Base-by-base conservation (phyloP, 371 early-diverging fungal genomes). In the Caulochytrium protostelioides region DNA sequence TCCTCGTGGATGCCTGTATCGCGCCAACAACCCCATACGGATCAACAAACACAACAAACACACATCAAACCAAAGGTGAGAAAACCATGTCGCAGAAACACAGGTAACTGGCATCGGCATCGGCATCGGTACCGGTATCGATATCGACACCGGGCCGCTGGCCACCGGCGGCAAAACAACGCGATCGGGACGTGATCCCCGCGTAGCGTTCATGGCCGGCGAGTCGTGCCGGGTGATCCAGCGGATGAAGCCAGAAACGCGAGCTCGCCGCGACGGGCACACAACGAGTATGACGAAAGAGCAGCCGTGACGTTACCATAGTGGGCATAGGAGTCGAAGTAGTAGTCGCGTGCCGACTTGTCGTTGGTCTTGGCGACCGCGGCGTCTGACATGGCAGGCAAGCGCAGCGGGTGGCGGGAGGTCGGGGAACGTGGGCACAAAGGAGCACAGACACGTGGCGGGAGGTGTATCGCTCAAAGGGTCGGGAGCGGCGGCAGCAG, bases 251-350 rank as follows among this genome's bases (percentile, higher is more conserved):
- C 13, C 18, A 16, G 22, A 24, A 16, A 34, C n/a, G 28, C 21
- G 26, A 20, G 17, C 38, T 48, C 49, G 55, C 52, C 38, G 66
- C 61, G 33, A 72, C 39, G 72, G 72, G 67, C 43, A 64, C 65
- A 30, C 62, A 64, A 37, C 70, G 70, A 28, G 72, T 70, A 45
- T 66, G 63, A 49, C 43, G 29, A 23, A 4, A 27, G 22, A 21
- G 15, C 13, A 28, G 30, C 10, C 15, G 9, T 18, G 8, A 19
- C 32, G 38, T 37, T 54, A 71, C 76, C 77, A 34, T 65, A 70
- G 38, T 72, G 68, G 8, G 80, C 78, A 54, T 81, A 83, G 2
- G 76, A 72, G 55, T 78, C 72, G 50, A 78, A 84, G 59, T 84
- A 84, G 43, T 76, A 78, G 50, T 78, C 76, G 37, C 52, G n/a